phyloP scores from a whole-genome alignment of 345 rosid genomes.

The Corymbia maculata region DNA sequence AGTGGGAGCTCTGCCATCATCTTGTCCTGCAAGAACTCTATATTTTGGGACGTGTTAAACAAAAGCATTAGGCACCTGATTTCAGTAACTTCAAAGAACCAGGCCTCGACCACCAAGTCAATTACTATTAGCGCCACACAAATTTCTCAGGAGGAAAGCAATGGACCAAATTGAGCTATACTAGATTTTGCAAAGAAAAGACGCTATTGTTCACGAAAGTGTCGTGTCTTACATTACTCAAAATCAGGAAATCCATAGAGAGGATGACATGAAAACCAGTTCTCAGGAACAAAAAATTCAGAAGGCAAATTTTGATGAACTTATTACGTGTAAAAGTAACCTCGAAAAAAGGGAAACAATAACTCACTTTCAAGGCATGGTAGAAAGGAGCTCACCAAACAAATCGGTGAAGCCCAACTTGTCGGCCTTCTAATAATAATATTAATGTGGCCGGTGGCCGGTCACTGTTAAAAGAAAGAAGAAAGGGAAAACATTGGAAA shows the following conservation, averaged over 20 bases:
- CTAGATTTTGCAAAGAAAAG: too few species aligned
- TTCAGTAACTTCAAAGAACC: not conserved
- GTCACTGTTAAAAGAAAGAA: too few species aligned
- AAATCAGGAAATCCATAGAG: not conserved
- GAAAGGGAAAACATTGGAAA: too few species aligned
- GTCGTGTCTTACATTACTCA: not conserved
- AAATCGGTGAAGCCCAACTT: not conserved
- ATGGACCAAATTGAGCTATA: too few species aligned
- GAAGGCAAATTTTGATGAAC: not conserved
- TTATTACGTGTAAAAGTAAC: not conserved
- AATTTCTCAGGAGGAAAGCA: too few species aligned
- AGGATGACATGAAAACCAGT: not conserved
- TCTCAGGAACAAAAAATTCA: not conserved
- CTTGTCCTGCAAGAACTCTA: not conserved
- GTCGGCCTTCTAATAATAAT: not conserved
- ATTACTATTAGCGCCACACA: not conserved
- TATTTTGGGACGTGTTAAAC: not conserved
- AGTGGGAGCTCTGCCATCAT: not conserved
- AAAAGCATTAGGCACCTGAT: not conserved
- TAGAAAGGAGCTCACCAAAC: not conserved
- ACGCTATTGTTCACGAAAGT: too few species aligned
- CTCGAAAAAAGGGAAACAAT: not conserved
- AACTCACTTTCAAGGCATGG: not conserved
- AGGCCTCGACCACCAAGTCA: not conserved
- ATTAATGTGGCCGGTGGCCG: too few species aligned